Conservation (phyloP, 2,329 filamentous ascomycete genomes). For the Penicillium carneum region DNA sequence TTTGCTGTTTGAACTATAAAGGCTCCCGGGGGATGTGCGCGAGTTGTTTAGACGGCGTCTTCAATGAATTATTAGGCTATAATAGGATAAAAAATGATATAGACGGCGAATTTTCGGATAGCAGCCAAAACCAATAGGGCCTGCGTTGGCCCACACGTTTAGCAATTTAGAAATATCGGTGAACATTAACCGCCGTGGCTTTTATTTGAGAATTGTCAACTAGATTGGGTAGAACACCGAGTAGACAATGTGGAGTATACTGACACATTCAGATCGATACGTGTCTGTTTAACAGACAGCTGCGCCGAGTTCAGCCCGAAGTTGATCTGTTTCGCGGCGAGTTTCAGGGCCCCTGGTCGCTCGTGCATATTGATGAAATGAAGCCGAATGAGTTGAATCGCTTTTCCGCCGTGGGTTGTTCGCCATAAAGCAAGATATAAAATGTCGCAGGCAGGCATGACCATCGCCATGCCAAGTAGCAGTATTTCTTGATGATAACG, state of each 20-base stretch:
- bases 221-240: neutral
- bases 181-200: neutral
- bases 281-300: slow-evolving; percentile 9
- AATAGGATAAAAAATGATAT: no score
- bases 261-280: slow-evolving; percentile 1
- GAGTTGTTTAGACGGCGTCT: neutral
- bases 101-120: no score
- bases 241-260: neutral
- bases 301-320: neutral
- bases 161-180: neutral
- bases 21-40: neutral
- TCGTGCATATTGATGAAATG: slow-evolving; percentile 5
- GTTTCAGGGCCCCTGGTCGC: slow-evolving; percentile 13
- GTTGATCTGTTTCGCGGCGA: slow-evolving; percentile 2
- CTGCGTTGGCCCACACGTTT: neutral
- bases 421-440: slow-evolving; percentile 8
- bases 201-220: neutral
- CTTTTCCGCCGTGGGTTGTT: neutral
- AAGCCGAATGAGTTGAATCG: neutral
- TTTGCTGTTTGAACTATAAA: neutral
- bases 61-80: neutral
- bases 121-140: neutral
- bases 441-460: neutral
- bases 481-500: slow-evolving; percentile 8
- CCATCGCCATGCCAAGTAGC: neutral